A percentile compares a stretch with the other conserved stretches of the same genome.
Evolutionary conservation across 179 eudicot genomes (phyloP).

Genomic region (Corrigiola litoralis): DNA sequence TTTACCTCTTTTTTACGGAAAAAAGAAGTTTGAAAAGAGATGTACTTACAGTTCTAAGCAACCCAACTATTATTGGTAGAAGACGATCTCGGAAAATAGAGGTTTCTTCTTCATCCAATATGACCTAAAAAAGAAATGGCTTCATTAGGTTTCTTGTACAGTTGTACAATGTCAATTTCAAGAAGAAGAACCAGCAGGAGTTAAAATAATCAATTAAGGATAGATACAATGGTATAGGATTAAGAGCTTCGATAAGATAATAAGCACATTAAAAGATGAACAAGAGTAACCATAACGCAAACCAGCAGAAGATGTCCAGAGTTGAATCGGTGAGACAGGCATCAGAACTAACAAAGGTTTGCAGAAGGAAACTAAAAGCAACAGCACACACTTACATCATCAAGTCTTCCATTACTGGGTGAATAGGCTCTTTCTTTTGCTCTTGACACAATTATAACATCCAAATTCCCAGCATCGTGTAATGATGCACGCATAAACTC

Average conservation of each 20-base stretch:
- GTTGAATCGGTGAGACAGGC: neutral
- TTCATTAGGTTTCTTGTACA: conserved; percentile 4
- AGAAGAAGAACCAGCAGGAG: neutral
- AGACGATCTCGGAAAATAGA: conserved; percentile 74
- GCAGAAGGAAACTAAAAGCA: neutral
- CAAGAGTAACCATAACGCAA: neutral
- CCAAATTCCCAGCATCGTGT: conserved; percentile 63
- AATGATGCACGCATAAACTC: conserved; percentile 91
- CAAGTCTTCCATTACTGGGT: conserved; percentile 48
- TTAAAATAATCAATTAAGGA: neutral
- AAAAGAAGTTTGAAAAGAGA: neutral
- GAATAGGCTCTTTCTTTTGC: conserved; percentile 51
- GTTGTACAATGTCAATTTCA: neutral
- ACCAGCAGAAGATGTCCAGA: neutral
- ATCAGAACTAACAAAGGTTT: neutral
- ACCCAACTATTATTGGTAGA: conserved; percentile 80
- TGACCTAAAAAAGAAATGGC: conserved; percentile 41
- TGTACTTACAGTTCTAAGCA: conserved; percentile 87
- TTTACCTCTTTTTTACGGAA: conserved; percentile 1
- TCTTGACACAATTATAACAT: conserved; percentile 49
- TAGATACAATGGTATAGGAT: neutral
- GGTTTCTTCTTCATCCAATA: conserved; percentile 62
- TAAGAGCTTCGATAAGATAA: conserved; percentile 3
- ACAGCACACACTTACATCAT: conserved; percentile 54
- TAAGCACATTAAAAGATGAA: neutral